Evolutionary conservation across 108 stramenopile genomes (phyloP), one percentile per base, ranked within the genome.

Genomic region (Stephanodiscus minutulus): DNA sequence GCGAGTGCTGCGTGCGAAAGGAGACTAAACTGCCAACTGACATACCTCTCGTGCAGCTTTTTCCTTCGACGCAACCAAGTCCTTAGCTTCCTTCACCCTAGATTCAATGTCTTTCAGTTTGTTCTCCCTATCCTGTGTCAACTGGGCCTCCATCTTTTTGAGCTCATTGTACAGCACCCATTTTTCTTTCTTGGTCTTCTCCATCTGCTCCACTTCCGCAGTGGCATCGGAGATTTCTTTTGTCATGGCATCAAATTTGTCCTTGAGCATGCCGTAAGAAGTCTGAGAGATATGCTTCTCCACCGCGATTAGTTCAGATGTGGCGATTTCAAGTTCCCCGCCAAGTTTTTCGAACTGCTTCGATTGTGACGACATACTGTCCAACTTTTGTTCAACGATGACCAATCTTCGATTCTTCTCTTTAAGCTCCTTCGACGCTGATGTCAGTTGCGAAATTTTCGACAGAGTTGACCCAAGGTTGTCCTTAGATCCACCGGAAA

Each of bases 241-340:
- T 12, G 50, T 68, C 86, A 96, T 91, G 6, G 82, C 62, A 9
- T 89, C 85, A 71, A 77, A 83, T 61, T 89, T 86, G 37, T 87
- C 90, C 46, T 77, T 79, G 22, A 93, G 81, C 75, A 93, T 89
- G 31, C 92, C 95, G 47, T 87, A 91, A 6, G 85, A 82, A 21
- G 93, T 93, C 66, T 96, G 92, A 11, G 93, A 94, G 36, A 96
- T 72, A 68, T 92, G 92, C 85, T 96, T 96, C 48, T 96, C 86
- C 41, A 86, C 75, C 33, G 80, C 79, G 52, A 66, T 81, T 13
- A 92, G 81, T 64, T 94, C 94, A 43, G 90, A 88, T 22, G 77
- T 57, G 10, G 91, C 91, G 44, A 95, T 76, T 64, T 91, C 92
- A 37, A 95, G 74, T 43, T 89, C 82, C 3, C 52, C 83, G 35